Evolutionary conservation across 2,329 filamentous ascomycete species (phyloP).

Genomic region (Emergomyces pasteurianus): DNA sequence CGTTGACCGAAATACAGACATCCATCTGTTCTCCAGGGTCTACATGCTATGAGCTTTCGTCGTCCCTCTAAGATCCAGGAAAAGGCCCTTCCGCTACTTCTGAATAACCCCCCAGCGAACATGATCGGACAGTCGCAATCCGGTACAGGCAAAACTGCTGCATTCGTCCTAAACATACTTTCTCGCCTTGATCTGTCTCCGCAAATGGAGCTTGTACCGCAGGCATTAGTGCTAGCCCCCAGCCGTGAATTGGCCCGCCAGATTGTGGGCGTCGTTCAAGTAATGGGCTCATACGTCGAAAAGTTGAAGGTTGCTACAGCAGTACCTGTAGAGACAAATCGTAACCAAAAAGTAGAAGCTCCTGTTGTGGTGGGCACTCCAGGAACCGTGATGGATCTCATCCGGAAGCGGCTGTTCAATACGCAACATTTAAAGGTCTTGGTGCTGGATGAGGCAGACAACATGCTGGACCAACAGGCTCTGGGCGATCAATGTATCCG

Average conservation of each 20-base stretch:
- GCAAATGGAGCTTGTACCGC: constrained; percentile 47
- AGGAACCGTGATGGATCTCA: constrained; percentile 80
- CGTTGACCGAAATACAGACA: constrained; percentile 30
- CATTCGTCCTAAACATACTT: constrained; percentile 86
- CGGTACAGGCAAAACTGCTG: constrained; percentile 93
- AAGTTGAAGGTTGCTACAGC: constrained; percentile 67
- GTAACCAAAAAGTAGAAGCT: constrained; percentile 56
- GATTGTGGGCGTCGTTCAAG: constrained; percentile 72
- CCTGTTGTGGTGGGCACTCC: constrained; percentile 87
- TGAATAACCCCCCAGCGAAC: constrained; percentile 76
- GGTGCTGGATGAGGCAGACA: constrained; percentile 93
- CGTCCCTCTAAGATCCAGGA: constrained; percentile 98
- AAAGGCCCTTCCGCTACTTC: constrained; percentile 77
- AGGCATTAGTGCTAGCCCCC: constrained; percentile 80
- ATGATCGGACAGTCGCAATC: constrained; percentile 99
- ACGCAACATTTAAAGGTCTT: constrained; percentile 62
- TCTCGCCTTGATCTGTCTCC: constrained; percentile 67
- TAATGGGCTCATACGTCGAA: constrained; percentile 74
- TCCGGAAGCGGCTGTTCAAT: constrained; percentile 65
- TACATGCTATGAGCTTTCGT: constrained; percentile 72
- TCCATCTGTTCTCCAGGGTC: constrained; percentile 59
- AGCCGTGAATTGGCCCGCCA: constrained; percentile 91
- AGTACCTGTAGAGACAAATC: constrained; percentile 61
- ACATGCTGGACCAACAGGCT: constrained; percentile 95
- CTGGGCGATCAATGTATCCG: constrained; percentile 89